These are phyloP conservation scores for Scheffersomyces lignicola DNA, from an alignment of 1,139 yeast species.

Conservation along the genomic window DNA sequence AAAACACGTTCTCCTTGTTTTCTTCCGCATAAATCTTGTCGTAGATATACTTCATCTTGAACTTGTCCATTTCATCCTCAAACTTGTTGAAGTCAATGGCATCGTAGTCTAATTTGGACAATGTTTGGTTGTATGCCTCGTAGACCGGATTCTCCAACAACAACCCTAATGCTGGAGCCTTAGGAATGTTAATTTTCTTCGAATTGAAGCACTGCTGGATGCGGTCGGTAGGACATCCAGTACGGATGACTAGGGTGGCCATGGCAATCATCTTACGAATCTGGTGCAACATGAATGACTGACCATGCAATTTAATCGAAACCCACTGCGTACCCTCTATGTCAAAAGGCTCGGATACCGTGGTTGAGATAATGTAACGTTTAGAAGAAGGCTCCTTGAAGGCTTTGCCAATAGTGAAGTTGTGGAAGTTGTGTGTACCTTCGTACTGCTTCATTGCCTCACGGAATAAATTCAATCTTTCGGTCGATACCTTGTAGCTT, in stretches of 20 bases:
- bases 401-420: slow-evolving; percentile 87
- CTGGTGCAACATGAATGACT: slow-evolving; percentile 97
- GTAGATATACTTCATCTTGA: slow-evolving; percentile 85
- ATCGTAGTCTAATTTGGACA: slow-evolving; percentile 78
- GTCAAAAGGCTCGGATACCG: slow-evolving; percentile 87
- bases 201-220: slow-evolving; percentile 78
- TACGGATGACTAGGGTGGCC: slow-evolving; percentile 83
- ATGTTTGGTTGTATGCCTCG: slow-evolving; percentile 74
- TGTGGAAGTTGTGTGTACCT: slow-evolving; percentile 94
- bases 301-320: slow-evolving; percentile 95
- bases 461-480: slow-evolving; percentile 62
- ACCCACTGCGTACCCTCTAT: slow-evolving; percentile 97
- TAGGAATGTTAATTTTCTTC: slow-evolving; percentile 83
- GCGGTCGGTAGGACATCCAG: slow-evolving; percentile 77
- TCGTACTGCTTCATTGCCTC: slow-evolving; percentile 69
- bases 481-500: slow-evolving; percentile 61
- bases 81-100: slow-evolving; percentile 69
- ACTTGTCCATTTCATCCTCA: slow-evolving; percentile 71
- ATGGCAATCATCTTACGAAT: slow-evolving; percentile 97
- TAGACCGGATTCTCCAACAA: slow-evolving; percentile 90
- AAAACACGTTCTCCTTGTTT: slow-evolving; percentile 79
- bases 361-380: slow-evolving; percentile 76
- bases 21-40: slow-evolving; percentile 92
- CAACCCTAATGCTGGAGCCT: slow-evolving; percentile 95
- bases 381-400: slow-evolving; percentile 83